Percentiles rank a stretch among this genome's conserved stretches.
These are phyloP conservation scores for Perkinsus olseni DNA, from an alignment of 169 alveolate species.

Conservation along the genomic window DNA sequence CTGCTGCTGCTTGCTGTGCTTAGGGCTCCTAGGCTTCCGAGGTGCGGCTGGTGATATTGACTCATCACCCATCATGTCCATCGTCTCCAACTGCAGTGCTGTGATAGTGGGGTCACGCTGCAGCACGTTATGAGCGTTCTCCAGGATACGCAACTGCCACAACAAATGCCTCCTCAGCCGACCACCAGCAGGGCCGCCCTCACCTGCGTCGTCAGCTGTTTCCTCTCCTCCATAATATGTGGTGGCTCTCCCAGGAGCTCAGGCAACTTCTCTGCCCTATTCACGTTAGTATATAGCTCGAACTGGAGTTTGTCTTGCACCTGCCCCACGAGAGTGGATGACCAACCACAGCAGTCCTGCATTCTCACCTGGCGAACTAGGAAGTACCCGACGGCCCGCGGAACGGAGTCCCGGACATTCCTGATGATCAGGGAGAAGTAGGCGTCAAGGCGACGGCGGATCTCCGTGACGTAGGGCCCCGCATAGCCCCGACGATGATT, in stretches of 20 bases:
- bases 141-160: constrained; percentile 14
- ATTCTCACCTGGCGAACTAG: constrained; percentile 53
- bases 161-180: neutral
- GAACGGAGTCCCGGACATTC: constrained; percentile 84
- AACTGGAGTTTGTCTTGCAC: constrained; percentile 67
- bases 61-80: neutral
- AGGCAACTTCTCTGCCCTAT: constrained; percentile 49
- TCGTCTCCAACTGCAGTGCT: constrained; percentile 11
- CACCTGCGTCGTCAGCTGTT: constrained; percentile 20
- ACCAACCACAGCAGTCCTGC: neutral
- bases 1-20: neutral
- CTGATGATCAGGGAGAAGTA: constrained; percentile 89
- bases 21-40: neutral
- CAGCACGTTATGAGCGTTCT: constrained; percentile 36
- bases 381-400: constrained; percentile 47
- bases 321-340: constrained; percentile 43
- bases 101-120: constrained; percentile 35
- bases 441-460: constrained; percentile 85
- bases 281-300: constrained; percentile 59
- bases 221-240: constrained; percentile 37
- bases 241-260: constrained; percentile 46
- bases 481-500: neutral
- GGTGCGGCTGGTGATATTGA: neutral
- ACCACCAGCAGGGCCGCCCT: neutral
- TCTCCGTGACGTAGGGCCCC: constrained; percentile 73